These are phyloP conservation scores for Diaporthe capsici DNA, from an alignment of 2,329 filamentous ascomycete species.

Conservation along the genomic window DNA sequence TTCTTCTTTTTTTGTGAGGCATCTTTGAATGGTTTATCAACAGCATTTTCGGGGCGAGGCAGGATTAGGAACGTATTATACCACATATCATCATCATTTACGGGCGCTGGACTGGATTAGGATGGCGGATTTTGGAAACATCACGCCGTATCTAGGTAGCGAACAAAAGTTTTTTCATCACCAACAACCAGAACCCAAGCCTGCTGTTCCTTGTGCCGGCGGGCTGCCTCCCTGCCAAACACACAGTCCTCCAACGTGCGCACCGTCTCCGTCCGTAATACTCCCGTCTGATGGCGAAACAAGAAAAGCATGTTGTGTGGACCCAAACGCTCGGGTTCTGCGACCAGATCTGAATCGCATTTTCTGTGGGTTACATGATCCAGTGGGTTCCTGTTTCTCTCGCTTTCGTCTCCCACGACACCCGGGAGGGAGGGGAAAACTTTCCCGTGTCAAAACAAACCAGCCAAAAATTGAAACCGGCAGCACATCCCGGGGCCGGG, in stretches of 20 bases:
- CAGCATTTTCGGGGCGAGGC: constrained; percentile 40
- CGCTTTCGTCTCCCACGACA: neutral
- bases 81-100: constrained; percentile 36
- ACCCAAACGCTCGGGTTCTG: constrained; percentile 19
- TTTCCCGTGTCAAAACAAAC: neutral
- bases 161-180: constrained; percentile 28
- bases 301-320: constrained; percentile 24
- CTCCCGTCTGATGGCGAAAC: constrained; percentile 13
- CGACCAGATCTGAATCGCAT: constrained; percentile 25
- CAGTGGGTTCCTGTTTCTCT: neutral
- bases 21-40: neutral
- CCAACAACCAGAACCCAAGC: neutral
- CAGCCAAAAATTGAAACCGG: neutral
- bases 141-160: constrained; percentile 12
- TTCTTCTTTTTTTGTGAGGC: neutral
- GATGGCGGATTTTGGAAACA: constrained; percentile 5
- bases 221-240: constrained; percentile 14
- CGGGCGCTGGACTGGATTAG: constrained; percentile 18
- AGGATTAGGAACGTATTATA: constrained; percentile 39
- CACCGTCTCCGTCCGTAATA: neutral
- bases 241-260: neutral
- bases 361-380: neutral
- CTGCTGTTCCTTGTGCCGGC: neutral
- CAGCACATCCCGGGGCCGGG: neutral
- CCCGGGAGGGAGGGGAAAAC: neutral